Conservation (phyloP, 331 rosid genomes). For the Prunus yedoensis region DNA sequence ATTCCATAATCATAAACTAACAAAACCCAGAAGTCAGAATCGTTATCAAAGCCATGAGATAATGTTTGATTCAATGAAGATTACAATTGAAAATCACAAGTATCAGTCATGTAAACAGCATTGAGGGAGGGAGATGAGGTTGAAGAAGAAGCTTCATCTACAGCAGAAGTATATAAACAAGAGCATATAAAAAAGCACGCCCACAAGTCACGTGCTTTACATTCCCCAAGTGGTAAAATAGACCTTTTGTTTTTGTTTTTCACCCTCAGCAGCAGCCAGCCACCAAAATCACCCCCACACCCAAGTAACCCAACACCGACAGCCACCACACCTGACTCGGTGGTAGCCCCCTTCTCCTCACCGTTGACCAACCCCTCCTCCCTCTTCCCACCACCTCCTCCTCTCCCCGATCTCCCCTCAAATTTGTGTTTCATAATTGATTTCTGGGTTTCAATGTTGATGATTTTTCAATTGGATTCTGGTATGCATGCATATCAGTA, state of each 20-base stretch:
- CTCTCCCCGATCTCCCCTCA: no score
- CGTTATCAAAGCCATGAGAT: background rate
- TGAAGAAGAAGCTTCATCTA: constrained; percentile 45
- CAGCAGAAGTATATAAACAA: constrained; percentile 22
- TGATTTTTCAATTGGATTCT: no score
- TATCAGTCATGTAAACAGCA: constrained; percentile 57
- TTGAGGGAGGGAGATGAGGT: constrained; percentile 38
- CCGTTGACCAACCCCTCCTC: no score
- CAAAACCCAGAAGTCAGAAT: constrained; percentile 1
- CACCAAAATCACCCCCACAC: no score
- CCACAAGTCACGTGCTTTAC: background rate
- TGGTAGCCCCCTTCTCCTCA: no score
- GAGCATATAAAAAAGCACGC: background rate
- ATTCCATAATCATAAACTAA: background rate
- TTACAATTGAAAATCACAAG: constrained; percentile 32
- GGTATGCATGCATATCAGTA: no score
- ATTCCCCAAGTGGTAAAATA: background rate
- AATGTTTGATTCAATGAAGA: background rate
- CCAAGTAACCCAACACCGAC: no score
- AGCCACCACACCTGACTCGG: no score
- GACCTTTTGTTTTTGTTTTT: background rate
- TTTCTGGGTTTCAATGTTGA: no score
- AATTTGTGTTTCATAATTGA: no score
- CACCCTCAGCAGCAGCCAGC: no score
- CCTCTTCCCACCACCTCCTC: no score